Base-by-base conservation (phyloP, 2,329 filamentous ascomycete genomes). In the Talaromyces sp. region DNA sequence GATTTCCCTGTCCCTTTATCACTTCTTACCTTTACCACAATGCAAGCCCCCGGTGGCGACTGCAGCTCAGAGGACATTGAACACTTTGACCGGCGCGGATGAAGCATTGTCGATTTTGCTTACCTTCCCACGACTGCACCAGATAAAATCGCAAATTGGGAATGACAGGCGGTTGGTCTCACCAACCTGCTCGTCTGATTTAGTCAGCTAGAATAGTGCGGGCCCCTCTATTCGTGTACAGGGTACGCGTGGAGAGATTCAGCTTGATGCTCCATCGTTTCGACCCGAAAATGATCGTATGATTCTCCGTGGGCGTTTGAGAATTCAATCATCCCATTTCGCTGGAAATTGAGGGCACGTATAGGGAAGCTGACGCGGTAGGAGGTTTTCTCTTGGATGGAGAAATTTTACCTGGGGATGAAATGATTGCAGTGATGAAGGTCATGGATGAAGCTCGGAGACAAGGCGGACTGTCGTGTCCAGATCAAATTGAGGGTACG, bases 1-100 rank as follows among this genome's bases (percentile, higher is more conserved):
- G 93, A 85, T 95, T 56, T 96, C 94, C 84, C 91, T 96, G 78
- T 89, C 89, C 59, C 84, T 96, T 33, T 96, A 96, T 79, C 90
- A 93, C 76, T 86, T 90, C 2, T 90, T 93, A 73, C 83, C 88
- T 2, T 82, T 75, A 39, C 74, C 79, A n/a, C 76, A 85, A 62
- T 90, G 92, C 70, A 85, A 91, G 75, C 73, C 84, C 1, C 93
- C 92, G 8, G 75, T 73, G 16, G 83, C 81, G 57, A 88, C 94
- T 5, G 79, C 88, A 13, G 85, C 88, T 1, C 86, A 90, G 60
- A 86, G 93, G 71, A 87, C 87, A 73, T 89, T 90, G 73, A 92
- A 92, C 77, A 76, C 80, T 22, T 82, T 82, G 67, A 91, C 90
- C 1, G 90, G 90, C 14, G 88, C 87, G 22, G 92, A 96, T 75